Evolutionary conservation across 192 early-diverging fungal species (phyloP), one percentile per base, ranked within the genome.

Genomic region (Linnemannia elongata): DNA sequence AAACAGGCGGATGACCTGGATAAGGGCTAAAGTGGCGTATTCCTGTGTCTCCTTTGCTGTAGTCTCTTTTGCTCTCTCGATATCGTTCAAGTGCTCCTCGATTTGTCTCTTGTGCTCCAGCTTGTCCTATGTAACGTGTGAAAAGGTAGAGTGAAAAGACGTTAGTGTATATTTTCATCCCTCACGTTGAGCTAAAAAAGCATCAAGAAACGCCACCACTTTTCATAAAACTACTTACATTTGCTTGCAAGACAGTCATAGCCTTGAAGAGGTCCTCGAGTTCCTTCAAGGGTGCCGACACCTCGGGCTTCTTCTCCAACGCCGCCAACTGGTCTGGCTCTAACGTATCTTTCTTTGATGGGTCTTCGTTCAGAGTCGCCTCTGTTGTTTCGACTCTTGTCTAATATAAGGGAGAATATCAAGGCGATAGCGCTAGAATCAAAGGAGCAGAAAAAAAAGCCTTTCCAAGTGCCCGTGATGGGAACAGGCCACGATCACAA

Each of bases 351-450:
- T 66, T 80, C 1, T 12, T 44, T 6, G 42, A 55, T 45, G 79
- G 79, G 30, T 80, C 72, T 0, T 22, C 6, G 7, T 22, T 42
- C 69, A 79, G 36, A 18, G 27, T 10, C 12, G 68, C 47, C 38
- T 79, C 78, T 35, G 41, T 54, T 39, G 44, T 7, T 36, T 79
- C 78, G 30, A 72, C 52, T 49, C 69, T 71, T 27, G 69, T 35
- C 78, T 79, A 33, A 57, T 4, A 39, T 22, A 66, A 17, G 41
- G 13, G 44, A 12, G 12, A 9, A 42, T 27, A 72, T 44, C 6
- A 39, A 1, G 49, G 45, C 55, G 35, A 66, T 27, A 27, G 30
- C 1, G 30, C 13, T 30, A 33, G 12, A 33, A 66, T 27, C 13
- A 33, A 15, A 10, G 27, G 30, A 66, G 1, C 24, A 10, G n/a